Evolutionary conservation across 257 asterid species (phyloP).

Genomic region (Leptodermis oblonga): DNA sequence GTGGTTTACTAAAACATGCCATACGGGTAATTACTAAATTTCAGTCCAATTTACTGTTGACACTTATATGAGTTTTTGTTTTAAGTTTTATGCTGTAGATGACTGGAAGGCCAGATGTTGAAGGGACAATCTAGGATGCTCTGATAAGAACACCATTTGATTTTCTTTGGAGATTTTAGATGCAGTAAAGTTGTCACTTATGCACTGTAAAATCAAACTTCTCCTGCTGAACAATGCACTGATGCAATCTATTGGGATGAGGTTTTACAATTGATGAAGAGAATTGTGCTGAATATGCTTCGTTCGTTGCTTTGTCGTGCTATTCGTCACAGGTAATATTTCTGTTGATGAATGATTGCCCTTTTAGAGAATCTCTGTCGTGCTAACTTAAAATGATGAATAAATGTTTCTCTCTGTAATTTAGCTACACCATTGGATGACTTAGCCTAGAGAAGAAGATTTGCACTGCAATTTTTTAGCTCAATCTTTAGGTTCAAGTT

Average conservation of each 20-base stretch:
- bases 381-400: background rate
- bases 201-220: background rate
- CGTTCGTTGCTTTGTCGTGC: background rate
- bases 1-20: background rate
- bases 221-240: background rate
- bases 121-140: background rate
- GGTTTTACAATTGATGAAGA: background rate
- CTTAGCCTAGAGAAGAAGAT: background rate
- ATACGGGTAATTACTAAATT: no score
- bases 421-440: background rate
- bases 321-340: conserved; percentile 2
- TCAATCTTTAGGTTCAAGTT: background rate
- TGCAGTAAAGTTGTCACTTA: background rate
- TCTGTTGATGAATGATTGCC: background rate
- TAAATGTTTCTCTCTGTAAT: background rate
- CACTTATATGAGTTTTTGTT: background rate
- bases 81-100: background rate
- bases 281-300: background rate
- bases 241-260: background rate
- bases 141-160: background rate
- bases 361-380: background rate
- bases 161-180: background rate
- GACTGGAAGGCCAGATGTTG: background rate
- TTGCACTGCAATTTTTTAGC: background rate
- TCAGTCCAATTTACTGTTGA: background rate